A percentile compares a stretch with the other conserved stretches of the same genome.
These are phyloP conservation scores for Blumeriella jaapii DNA, from an alignment of 2,329 filamentous ascomycete genomes.

Conservation along the genomic window DNA sequence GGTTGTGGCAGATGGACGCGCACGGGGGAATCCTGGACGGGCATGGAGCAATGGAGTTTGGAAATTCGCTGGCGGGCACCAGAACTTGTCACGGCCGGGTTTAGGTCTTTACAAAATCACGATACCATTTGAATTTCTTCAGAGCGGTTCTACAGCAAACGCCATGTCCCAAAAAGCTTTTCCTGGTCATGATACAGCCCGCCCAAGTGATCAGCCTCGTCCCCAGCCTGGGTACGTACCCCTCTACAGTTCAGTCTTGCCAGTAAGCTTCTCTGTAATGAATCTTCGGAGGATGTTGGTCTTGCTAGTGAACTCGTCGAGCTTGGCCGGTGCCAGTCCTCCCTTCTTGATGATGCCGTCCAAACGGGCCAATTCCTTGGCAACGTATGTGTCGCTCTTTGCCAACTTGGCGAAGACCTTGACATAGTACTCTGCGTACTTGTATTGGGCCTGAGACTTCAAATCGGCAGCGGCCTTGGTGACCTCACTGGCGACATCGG, in stretches of 20 bases:
- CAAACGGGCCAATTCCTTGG: slow-evolving; percentile 77
- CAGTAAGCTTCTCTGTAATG: slow-evolving; percentile 41
- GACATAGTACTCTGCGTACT: slow-evolving; percentile 89
- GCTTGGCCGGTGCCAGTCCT: slow-evolving; percentile 71
- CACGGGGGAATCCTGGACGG: not conserved
- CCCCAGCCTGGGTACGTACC: not conserved
- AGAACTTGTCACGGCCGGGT: no score
- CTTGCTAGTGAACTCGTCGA: slow-evolving; percentile 77
- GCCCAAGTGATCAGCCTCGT: no score
- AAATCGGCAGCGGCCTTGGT: slow-evolving; percentile 58
- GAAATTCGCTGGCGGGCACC: no score
- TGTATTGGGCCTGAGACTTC: slow-evolving; percentile 50
- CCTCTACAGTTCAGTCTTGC: slow-evolving; percentile 44
- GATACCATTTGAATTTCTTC: no score
- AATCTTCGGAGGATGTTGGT: slow-evolving; percentile 83
- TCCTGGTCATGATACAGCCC: no score
- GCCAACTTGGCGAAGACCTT: slow-evolving; percentile 79
- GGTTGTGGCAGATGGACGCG: not conserved
- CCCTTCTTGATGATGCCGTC: slow-evolving; percentile 76
- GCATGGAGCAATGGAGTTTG: not conserved
- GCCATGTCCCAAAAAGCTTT: slow-evolving; percentile 8
- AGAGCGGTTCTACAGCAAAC: no score
- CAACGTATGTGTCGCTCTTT: slow-evolving; percentile 64
- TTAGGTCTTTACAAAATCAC: not conserved
- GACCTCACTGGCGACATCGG: slow-evolving; percentile 57